phyloP scores from a whole-genome alignment of 176 grass and related monocot genomes.

The Carex kokanica region DNA sequence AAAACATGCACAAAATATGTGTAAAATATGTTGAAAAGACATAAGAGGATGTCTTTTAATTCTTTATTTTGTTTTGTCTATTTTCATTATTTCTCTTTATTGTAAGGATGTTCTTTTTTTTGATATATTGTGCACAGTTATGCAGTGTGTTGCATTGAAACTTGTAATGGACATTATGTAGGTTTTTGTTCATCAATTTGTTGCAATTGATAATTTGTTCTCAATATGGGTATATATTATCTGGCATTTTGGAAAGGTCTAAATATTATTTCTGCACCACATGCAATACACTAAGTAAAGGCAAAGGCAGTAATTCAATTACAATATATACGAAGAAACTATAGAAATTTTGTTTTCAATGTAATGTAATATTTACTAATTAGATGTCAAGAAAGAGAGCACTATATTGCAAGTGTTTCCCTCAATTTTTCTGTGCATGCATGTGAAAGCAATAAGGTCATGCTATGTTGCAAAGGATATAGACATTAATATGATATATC shows the following conservation, averaged over 20 bases:
- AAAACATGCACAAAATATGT: background rate
- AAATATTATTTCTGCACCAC: background rate
- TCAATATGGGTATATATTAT: background rate
- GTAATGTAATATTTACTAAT: background rate
- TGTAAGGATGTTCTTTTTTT: background rate
- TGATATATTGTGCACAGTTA: background rate
- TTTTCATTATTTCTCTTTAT: background rate
- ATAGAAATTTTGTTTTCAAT: background rate
- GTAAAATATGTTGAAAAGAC: background rate
- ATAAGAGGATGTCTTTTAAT: constrained; percentile 12
- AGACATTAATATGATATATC: no score
- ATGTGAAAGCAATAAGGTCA: background rate
- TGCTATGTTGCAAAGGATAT: no score
- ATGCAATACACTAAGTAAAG: background rate
- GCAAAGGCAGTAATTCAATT: background rate
- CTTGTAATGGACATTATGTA: background rate
- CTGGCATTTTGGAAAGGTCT: background rate
- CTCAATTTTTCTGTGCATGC: background rate
- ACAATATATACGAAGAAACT: background rate
- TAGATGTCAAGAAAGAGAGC: background rate
- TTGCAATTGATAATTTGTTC: background rate
- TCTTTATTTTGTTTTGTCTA: background rate
- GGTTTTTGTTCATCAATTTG: background rate
- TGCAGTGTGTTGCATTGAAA: constrained; percentile 2
- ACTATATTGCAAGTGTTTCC: background rate